Evolutionary conservation across 768 basidiomycete species (phyloP), one percentile per base, ranked within the genome.

Genomic region (Leccinum variicolor): DNA sequence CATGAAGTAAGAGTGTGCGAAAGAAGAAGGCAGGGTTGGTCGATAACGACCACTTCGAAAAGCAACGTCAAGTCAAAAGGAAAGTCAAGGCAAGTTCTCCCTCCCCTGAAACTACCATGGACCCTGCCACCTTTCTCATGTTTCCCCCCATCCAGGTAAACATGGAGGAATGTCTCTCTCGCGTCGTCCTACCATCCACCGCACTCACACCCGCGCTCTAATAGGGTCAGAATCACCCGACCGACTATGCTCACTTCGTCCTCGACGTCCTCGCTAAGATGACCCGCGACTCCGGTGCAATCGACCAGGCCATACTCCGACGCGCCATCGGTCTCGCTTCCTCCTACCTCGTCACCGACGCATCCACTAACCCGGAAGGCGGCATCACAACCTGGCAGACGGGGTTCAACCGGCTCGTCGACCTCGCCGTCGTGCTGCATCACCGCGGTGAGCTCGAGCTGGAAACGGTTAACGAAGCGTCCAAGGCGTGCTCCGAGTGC

Each of bases 271-370:
- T 91, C 31, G 76, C 79, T 28, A 77, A 75, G 31, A 84, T 80
- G 74, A 82, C 78, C 4, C 76, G 74, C 55, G 69, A 74, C 52
- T 65, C 75, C 3, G 75, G 79, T 2, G 52, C 71, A 2, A 79
- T 91, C 29, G 83, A 89, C 71, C 90, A 92, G 73, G 64, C 65
- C 14, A 65, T 80, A 36, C 76, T 92, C 43, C 82, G 86, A 55
- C 81, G 82, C 36, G 87, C 84, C 66, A 75, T 92, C 49, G 79
- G 79, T 15, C 82, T 91, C 39, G 81, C 90, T 14, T 86, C 90
- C 2, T 89, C 90, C n/a, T 90, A 86, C 66, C 82, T 92, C 47
- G 69, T 93, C 57, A 84, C 89, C 13, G 90, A 93, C 72, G 79
- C 81, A 1, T 84, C 83, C 56, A 90, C 73, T 61, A 84, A 85